Evolutionary conservation across 192 early-diverging fungal genomes (phyloP).

Genomic region (Entomortierella chlamydospora): DNA sequence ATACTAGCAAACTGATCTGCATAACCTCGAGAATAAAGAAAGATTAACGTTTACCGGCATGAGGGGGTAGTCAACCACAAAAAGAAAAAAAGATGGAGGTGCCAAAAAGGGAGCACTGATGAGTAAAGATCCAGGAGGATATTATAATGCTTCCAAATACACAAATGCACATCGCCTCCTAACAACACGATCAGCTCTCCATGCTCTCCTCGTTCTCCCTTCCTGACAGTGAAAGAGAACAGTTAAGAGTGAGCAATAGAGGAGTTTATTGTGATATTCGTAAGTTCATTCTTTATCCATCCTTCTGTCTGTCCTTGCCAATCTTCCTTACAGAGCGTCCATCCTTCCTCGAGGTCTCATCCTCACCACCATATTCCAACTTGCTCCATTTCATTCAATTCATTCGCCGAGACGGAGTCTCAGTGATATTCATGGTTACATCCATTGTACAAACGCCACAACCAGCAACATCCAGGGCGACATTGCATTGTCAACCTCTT

Average conservation of each 20-base stretch:
- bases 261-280: background rate
- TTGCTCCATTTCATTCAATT: conserved; percentile 1
- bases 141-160: conserved; percentile 24
- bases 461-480: background rate
- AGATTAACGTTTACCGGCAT: conserved; percentile 9
- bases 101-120: conserved; percentile 24
- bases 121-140: conserved; percentile 26
- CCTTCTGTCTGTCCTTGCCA: background rate
- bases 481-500: conserved; percentile 5
- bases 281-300: conserved; percentile 12
- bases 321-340: conserved; percentile 19
- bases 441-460: conserved; percentile 5
- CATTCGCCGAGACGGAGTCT: background rate
- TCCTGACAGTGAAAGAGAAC: background rate
- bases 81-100: conserved; percentile 18
- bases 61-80: conserved; percentile 7
- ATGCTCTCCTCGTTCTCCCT: conserved; percentile 7
- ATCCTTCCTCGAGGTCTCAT: conserved; percentile 6
- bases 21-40: conserved; percentile 8
- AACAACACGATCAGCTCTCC: conserved; percentile 27
- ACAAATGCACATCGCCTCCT: conserved; percentile 18
- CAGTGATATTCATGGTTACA: background rate
- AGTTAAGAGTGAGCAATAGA: background rate
- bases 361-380: conserved; percentile 1
- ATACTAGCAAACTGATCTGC: conserved; percentile 3